Conservation (phyloP, 345 rosid genomes). For the Leavenworthia alabamica region DNA sequence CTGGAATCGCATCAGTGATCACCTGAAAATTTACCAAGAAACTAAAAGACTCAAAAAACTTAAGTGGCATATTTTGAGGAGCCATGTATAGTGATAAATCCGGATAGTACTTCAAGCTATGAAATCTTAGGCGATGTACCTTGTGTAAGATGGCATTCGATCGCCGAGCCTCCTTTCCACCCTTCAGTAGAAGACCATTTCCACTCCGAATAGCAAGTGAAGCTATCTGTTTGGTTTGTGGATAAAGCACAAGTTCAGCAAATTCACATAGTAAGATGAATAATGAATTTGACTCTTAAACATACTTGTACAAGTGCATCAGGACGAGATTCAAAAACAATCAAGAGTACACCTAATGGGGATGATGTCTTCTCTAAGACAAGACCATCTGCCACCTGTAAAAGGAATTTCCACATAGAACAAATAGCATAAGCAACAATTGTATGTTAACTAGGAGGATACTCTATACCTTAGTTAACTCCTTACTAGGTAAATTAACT, state of each 20-base stretch:
- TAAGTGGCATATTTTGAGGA: background rate
- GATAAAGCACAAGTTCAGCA: slow-evolving; percentile 6
- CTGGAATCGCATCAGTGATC: slow-evolving; percentile 85
- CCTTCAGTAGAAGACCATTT: slow-evolving; percentile 88
- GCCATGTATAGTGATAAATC: background rate
- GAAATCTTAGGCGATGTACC: slow-evolving; percentile 35
- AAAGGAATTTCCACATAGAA: slow-evolving; percentile 9
- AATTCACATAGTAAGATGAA: background rate
- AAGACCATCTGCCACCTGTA: slow-evolving; percentile 93
- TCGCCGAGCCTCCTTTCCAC: slow-evolving; percentile 90
- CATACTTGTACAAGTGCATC: slow-evolving; percentile 94
- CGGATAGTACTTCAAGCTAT: background rate
- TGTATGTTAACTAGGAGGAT: background rate
- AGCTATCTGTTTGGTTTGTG: slow-evolving; percentile 63
- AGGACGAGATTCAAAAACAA: slow-evolving; percentile 95
- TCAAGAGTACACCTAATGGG: slow-evolving; percentile 92
- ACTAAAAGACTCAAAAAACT: background rate
- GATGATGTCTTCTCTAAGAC: slow-evolving; percentile 88
- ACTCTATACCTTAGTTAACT: background rate
- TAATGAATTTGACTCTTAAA: background rate
- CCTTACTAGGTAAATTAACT: background rate
- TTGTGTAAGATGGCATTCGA: slow-evolving; percentile 95
- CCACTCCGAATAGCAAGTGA: slow-evolving; percentile 95
- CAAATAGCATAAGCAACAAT: slow-evolving; percentile 14
- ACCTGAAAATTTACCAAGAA: slow-evolving; percentile 41